Evolutionary conservation across 225 moss, liverwort and hornwort species (phyloP).

Genomic region (Pleurozium schreberi): DNA sequence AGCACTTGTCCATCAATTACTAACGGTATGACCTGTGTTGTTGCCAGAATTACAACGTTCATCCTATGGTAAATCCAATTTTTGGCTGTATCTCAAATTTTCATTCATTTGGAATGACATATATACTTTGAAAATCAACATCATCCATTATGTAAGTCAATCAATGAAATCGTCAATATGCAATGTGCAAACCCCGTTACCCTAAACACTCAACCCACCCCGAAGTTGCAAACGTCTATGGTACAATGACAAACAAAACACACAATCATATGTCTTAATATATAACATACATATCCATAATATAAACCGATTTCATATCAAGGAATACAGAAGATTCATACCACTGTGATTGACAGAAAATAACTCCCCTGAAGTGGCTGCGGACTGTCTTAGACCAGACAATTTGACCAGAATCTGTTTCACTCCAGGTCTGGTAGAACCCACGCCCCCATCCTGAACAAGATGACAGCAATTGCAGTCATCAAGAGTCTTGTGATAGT

Average conservation of each 20-base stretch:
- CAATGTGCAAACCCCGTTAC: background rate
- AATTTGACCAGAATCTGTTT: slow-evolving; percentile 26
- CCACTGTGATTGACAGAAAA: background rate
- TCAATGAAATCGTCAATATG: background rate
- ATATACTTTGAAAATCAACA: background rate
- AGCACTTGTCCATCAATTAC: background rate
- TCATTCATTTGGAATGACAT: background rate
- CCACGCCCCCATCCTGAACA: slow-evolving; percentile 6
- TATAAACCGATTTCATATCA: background rate
- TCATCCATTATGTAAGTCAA: background rate
- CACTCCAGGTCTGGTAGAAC: slow-evolving; percentile 8
- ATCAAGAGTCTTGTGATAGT: background rate
- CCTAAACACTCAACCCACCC: background rate
- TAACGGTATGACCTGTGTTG: background rate
- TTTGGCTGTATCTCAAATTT: background rate
- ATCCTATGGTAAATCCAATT: background rate
- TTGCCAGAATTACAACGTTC: background rate
- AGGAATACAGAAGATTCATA: background rate
- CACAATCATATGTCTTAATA: too few species aligned
- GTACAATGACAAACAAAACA: background rate
- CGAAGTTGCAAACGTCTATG: background rate
- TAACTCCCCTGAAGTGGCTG: background rate
- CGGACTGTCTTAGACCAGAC: background rate
- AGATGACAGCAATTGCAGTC: background rate
- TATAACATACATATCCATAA: background rate